Evolutionary conservation across 2,329 filamentous ascomycete genomes (phyloP).

Genomic region (Aureobasidium sp.): DNA sequence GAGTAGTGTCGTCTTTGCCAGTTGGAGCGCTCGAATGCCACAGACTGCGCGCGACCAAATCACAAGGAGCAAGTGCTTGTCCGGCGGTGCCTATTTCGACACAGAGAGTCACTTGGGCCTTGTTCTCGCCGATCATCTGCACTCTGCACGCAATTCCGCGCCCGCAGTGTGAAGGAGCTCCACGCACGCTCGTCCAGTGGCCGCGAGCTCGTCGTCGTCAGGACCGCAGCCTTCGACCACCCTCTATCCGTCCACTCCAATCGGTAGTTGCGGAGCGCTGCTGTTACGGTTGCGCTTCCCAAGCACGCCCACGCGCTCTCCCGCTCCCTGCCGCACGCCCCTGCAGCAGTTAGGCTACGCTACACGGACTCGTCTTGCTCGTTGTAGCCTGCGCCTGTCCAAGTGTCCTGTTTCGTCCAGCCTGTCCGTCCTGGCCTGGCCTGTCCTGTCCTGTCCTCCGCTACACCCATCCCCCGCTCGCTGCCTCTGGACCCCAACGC

Average conservation of each 20-base stretch:
- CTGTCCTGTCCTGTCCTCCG: neutral
- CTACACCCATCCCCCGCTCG: neutral
- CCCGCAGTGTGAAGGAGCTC: neutral
- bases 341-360: constrained; percentile 5
- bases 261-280: constrained; percentile 13
- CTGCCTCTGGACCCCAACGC: neutral
- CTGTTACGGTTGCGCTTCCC: neutral
- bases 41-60: constrained; percentile 9
- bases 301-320: constrained; percentile 11
- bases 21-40: neutral
- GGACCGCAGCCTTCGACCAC: constrained; percentile 6
- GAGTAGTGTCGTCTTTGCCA: neutral
- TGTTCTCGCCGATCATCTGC: constrained; percentile 41
- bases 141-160: constrained; percentile 31
- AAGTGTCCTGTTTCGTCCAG: neutral
- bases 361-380: neutral
- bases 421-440: neutral
- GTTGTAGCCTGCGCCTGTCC: constrained; percentile 4
- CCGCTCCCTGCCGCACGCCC: constrained; percentile 10
- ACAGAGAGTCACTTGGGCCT: constrained; percentile 9
- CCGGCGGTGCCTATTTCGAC: constrained; percentile 10
- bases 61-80: constrained; percentile 8
- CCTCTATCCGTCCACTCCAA: neutral
- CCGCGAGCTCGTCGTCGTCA: neutral
- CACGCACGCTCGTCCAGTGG: neutral